Percentiles rank a stretch among this genome's conserved stretches.
Evolutionary conservation across 2,329 filamentous ascomycete species (phyloP).

Genomic region (Aureobasidium uvarum): DNA sequence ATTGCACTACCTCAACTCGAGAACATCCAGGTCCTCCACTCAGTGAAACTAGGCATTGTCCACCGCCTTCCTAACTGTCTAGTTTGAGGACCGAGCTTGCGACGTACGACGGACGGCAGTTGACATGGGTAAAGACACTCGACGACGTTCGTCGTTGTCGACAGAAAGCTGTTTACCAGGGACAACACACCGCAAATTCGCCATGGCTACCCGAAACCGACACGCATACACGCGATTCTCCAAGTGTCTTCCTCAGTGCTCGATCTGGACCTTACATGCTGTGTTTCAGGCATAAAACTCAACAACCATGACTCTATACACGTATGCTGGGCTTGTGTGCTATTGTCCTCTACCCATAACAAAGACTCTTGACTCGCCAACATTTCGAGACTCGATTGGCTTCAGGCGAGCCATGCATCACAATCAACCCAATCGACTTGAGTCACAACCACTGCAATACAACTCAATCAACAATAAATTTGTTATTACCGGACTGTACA

Average conservation of each 20-base stretch:
- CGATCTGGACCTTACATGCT: background rate
- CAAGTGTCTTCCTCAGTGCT: background rate
- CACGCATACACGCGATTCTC: background rate
- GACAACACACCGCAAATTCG: slow-evolving; percentile 16
- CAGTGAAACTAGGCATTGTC: slow-evolving; percentile 12
- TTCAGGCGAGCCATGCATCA: background rate
- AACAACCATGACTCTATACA: background rate
- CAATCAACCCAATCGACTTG: background rate
- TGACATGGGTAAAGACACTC: slow-evolving; percentile 9
- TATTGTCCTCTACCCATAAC: background rate
- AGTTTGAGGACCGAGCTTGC: slow-evolving; percentile 11
- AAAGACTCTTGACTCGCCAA: background rate
- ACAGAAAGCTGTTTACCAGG: slow-evolving; percentile 5
- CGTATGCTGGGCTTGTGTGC: background rate
- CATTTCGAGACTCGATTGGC: background rate
- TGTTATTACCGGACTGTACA: background rate
- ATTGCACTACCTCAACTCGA: slow-evolving; percentile 12
- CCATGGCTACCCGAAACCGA: background rate
- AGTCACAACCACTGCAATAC: background rate
- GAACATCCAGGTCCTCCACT: slow-evolving; percentile 1
- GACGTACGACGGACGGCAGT: slow-evolving; percentile 7
- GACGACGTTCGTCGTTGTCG: background rate
- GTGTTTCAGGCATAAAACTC: background rate
- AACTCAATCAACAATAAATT: background rate
- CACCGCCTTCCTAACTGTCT: slow-evolving; percentile 18